phyloP scores from a whole-genome alignment of 2,329 filamentous ascomycete genomes.

The Diaporthe caulivora region DNA sequence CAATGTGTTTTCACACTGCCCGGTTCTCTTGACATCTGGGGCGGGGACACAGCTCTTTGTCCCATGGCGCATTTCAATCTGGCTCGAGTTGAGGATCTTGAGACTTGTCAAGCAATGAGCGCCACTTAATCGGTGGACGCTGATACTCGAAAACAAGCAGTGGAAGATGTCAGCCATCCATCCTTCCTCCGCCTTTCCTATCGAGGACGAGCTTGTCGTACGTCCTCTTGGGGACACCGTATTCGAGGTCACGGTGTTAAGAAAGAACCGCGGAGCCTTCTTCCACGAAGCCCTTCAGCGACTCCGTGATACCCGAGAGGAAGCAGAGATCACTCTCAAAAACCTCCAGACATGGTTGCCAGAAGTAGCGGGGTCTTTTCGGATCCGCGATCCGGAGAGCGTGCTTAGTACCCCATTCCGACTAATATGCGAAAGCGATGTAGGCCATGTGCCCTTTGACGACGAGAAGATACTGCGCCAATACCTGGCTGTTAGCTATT shows the following conservation, averaged over 20 bases:
- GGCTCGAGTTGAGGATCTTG: neutral
- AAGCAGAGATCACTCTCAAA: slow-evolving; percentile 2
- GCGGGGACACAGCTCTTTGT: too few species aligned
- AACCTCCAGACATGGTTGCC: neutral
- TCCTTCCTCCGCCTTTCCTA: slow-evolving; percentile 1
- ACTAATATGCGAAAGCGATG: neutral
- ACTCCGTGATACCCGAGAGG: slow-evolving; percentile 3
- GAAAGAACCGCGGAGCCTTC: slow-evolving; percentile 2
- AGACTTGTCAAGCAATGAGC: slow-evolving; percentile 5
- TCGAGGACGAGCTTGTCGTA: neutral
- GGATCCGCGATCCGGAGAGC: neutral
- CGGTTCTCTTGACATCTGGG: too few species aligned
- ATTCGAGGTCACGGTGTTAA: slow-evolving; percentile 6
- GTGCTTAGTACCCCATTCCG: slow-evolving; percentile 2
- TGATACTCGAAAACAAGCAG: neutral
- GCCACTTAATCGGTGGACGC: neutral
- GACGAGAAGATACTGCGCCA: slow-evolving; percentile 1
- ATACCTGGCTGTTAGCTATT: slow-evolving; percentile 6
- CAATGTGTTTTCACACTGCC: too few species aligned
- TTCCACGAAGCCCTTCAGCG: slow-evolving; percentile 4
- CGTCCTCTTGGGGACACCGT: neutral
- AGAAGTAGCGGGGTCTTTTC: neutral
- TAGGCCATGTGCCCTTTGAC: slow-evolving; percentile 7
- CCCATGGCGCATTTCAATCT: too few species aligned
- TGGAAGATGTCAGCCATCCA: neutral